phyloP scores from a whole-genome alignment of 2,329 filamentous ascomycete genomes.

The Trematosphaeria pertusa region DNA sequence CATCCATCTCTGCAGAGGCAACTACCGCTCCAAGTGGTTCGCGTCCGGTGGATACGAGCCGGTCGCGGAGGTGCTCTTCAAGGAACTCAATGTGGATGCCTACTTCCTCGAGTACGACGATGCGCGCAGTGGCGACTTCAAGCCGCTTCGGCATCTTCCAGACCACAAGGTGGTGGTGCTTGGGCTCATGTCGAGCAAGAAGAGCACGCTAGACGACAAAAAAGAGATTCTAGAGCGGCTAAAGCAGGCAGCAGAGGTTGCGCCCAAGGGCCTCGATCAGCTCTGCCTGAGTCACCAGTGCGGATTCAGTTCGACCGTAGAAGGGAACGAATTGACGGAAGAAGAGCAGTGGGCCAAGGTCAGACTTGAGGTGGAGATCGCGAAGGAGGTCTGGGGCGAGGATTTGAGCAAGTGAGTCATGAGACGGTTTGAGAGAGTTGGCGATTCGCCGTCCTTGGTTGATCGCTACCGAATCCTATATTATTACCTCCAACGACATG shows the following conservation, averaged over 20 bases:
- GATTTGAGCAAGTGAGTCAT: slow-evolving; percentile 47
- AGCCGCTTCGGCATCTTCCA: slow-evolving; percentile 61
- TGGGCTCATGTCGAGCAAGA: slow-evolving; percentile 64
- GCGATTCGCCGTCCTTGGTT: no score
- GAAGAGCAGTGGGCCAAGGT: slow-evolving; percentile 67
- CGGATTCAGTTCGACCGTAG: slow-evolving; percentile 63
- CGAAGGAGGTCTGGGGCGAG: slow-evolving; percentile 63
- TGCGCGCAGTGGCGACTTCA: slow-evolving; percentile 63
- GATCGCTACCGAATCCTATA: no score
- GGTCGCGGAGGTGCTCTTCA: slow-evolving; percentile 64
- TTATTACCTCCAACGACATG: no score
- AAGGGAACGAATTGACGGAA: slow-evolving; percentile 63
- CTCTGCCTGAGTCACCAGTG: slow-evolving; percentile 65
- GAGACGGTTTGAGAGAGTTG: no score
- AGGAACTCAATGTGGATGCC: slow-evolving; percentile 63
- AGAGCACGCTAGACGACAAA: slow-evolving; percentile 62
- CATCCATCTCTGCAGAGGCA: slow-evolving; percentile 65
- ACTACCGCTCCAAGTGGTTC: slow-evolving; percentile 65
- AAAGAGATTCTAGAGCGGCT: slow-evolving; percentile 48
- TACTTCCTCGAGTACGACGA: slow-evolving; percentile 69
- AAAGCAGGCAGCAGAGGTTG: slow-evolving; percentile 51
- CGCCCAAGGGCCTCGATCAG: slow-evolving; percentile 62
- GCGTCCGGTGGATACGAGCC: slow-evolving; percentile 66
- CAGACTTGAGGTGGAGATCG: slow-evolving; percentile 62
- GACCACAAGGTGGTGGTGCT: slow-evolving; percentile 63